A percentile compares a stretch with the other conserved stretches of the same genome.
Conservation (phyloP, 345 rosid species). For the Eucalyptus curtisii region DNA sequence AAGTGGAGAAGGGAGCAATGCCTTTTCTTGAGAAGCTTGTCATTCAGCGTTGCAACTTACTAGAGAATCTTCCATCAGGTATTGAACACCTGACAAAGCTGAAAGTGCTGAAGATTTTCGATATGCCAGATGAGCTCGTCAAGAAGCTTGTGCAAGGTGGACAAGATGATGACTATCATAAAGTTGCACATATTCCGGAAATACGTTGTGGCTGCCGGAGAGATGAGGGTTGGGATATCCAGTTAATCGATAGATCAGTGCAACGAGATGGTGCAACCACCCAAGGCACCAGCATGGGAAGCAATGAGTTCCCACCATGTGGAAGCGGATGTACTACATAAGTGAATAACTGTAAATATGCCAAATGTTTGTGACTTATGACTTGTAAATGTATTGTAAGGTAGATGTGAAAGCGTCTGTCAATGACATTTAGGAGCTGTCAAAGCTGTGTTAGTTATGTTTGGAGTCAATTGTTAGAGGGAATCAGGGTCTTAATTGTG, state of each 20-base stretch:
- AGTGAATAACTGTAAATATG: too few species aligned
- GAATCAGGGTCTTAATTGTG: not conserved
- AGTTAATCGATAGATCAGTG: not conserved
- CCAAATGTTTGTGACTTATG: not conserved
- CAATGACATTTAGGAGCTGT: not conserved
- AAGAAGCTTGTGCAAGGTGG: not conserved
- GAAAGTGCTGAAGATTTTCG: not conserved
- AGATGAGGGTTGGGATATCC: not conserved
- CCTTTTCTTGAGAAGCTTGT: not conserved
- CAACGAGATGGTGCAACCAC: not conserved
- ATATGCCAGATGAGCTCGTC: not conserved
- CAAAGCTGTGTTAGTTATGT: not conserved
- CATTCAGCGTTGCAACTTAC: not conserved
- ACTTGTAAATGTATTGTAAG: not conserved
- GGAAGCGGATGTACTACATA: not conserved
- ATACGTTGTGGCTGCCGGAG: not conserved
- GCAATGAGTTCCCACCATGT: not conserved
- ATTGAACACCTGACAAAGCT: not conserved
- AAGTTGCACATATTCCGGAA: not conserved
- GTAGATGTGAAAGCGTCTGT: not conserved
- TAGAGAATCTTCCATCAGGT: not conserved
- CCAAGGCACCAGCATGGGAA: not conserved
- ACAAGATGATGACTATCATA: not conserved
- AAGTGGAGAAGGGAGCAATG: not conserved
- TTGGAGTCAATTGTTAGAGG: not conserved